Base-by-base conservation (phyloP, 2,329 filamentous ascomycete species). In the Cyclaneusma minus region DNA sequence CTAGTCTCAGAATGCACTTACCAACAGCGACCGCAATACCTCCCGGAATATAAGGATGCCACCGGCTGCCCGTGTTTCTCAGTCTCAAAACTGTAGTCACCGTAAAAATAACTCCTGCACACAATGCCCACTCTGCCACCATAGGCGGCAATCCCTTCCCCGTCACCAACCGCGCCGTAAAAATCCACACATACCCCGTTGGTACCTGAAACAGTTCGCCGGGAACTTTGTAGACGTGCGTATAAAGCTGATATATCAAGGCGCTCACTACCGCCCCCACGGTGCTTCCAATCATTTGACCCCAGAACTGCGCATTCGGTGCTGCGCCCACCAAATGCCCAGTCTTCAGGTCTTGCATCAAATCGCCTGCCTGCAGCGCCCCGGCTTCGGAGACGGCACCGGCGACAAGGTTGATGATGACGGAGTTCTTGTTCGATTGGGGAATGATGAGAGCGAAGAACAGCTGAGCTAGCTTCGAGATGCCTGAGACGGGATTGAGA, bases 341-440 rank as follows among this genome's bases (percentile, higher is more conserved):
- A 0, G 89, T 94, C 51, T 98, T 98, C 16, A 98, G 65, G 47
- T 98, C 89, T 48, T 98, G 89, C 67, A 98, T 81, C 29, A 98
- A 69, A 50, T 98, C 89, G 6, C 89, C 89, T 3, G 89, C 87
- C 56, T 98, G 89, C 4, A 95, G 60, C 3, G 89, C 89, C 4
- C 89, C 79, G 4, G 75, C 72, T 49, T 85, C 79, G 7, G 71
- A 78, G 16, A 98, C 75, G 0, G 89, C 89, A 6, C 89, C 89
- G 1, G 87, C 89, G 5, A 98, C 72, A 2, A 98, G 67, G 46
- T 98, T 98, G 46, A 94, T 92, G 29, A 93, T 64, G n/a, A 98
- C 75, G 8, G 83, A 82, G 21, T 84, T 84, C 40, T 78, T 77
- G 42, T 82, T 72, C 0, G 72, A 70, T 29, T 77, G 61, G 0